Evolutionary conservation across 768 basidiomycete genomes (phyloP), one percentile per base, ranked within the genome.

Genomic region (Boletales sp.): DNA sequence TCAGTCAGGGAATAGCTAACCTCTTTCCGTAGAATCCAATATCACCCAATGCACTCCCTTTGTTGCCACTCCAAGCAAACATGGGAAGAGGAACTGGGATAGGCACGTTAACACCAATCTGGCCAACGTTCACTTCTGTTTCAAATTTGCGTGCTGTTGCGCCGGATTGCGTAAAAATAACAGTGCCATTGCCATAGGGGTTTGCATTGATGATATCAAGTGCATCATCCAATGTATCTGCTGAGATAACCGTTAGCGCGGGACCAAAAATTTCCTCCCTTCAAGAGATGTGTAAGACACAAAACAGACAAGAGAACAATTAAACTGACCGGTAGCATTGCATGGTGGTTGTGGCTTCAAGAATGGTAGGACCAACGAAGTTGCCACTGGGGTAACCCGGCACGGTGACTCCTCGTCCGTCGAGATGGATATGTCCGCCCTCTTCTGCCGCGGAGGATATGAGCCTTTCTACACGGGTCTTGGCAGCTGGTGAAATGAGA

Each of bases 11-110:
- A 2, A 14, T 30, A 35, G 55, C 73, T 53, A 54, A 85, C 87
- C 84, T 81, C 69, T 87, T 88, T 27, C 94, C 94, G 59, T 97
- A 97, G 74, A 97, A 94, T 5, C 86, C 84, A 40, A 92, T 81
- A 62, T 94, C 90, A 19, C 93, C 93, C 48, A 94, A 70, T 59
- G 82, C 82, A 60, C 87, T 90, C 36, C 74, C 84, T 76, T 94
- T 95, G 73, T 94, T 95, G 24, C 97, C 95, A 59, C 89, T 92
- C 92, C 92, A 95, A 27, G 91, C 82, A 73, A 97, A 97, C 90
- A 97, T 94, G 14, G 88, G 87, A 29, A 87, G 71, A 40, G 95
- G 95, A 6, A 99, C 95, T 13, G 93, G 90, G 44, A 92, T 92
- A 4, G 90, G 89, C 9, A 94, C 86, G 64, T 94, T 97, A 67